phyloP scores from a whole-genome alignment of 345 rosid genomes.

The Gynandropsis gynandra region DNA sequence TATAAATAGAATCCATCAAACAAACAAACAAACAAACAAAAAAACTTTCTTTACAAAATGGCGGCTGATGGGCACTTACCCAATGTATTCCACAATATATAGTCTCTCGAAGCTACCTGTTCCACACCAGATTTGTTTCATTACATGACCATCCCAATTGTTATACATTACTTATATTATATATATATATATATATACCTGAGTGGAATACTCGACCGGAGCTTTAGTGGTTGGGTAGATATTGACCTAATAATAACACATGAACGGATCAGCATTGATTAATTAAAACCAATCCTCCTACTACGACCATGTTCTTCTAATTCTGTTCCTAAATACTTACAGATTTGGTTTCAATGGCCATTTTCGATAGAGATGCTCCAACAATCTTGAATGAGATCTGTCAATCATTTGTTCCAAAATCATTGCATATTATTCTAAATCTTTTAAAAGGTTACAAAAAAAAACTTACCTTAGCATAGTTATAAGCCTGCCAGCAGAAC shows the following conservation, averaged over 20 bases:
- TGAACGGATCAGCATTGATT: not conserved
- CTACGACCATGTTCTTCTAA: no score
- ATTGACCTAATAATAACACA: constrained; percentile 57
- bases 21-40: no score
- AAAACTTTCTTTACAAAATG: constrained; percentile 9
- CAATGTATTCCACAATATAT: constrained; percentile 88
- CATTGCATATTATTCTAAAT: not conserved
- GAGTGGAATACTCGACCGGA: constrained; percentile 67
- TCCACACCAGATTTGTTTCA: constrained; percentile 2
- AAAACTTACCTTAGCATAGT: constrained; percentile 63
- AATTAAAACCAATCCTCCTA: no score
- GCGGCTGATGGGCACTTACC: constrained; percentile 79
- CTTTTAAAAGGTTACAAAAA: not conserved
- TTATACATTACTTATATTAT: not conserved
- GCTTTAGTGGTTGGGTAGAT: constrained; percentile 87
- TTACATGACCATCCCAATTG: not conserved
- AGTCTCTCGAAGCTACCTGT: constrained; percentile 81
- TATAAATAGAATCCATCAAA: no score
- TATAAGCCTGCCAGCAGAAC: constrained; percentile 90
- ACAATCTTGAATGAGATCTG: constrained; percentile 79
- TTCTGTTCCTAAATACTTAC: constrained; percentile 42
- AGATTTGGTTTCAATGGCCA: constrained; percentile 79
- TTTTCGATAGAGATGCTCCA: constrained; percentile 75
- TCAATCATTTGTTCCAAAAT: constrained; percentile 12
- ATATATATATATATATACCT: constrained; percentile 35